phyloP scores from a whole-genome alignment of 106 monocot genomes.

The Amphibolis antarctica region DNA sequence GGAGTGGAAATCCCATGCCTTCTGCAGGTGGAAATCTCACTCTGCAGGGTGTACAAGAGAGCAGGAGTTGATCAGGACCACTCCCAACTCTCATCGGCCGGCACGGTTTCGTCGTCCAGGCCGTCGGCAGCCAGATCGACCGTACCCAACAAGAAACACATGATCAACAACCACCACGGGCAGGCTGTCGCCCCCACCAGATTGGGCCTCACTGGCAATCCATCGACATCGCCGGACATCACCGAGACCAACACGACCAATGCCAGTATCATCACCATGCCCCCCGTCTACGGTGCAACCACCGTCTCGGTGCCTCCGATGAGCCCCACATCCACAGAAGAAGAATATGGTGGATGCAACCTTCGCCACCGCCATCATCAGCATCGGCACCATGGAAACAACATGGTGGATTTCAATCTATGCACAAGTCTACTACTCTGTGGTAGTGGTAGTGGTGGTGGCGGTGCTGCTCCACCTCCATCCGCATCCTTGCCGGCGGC shows the following conservation, averaged over 20 bases:
- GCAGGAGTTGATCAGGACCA: slow-evolving; percentile 11
- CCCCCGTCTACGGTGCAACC: neutral
- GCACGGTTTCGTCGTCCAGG: neutral
- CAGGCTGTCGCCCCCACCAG: neutral
- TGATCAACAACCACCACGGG: neutral
- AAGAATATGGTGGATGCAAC: neutral
- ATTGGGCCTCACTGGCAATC: neutral
- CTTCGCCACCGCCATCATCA: neutral
- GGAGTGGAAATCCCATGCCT: neutral
- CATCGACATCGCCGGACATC: neutral
- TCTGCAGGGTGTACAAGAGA: slow-evolving; percentile 26
- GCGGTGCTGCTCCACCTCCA: neutral
- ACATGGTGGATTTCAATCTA: neutral
- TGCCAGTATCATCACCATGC: no score
- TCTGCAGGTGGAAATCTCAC: slow-evolving; percentile 26
- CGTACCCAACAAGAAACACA: slow-evolving; percentile 4
- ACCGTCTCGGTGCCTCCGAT: neutral
- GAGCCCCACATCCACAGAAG: neutral
- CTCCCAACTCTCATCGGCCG: slow-evolving; percentile 9
- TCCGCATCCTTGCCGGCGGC: slow-evolving; percentile 11
- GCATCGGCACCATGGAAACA: neutral
- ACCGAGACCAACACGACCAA: neutral
- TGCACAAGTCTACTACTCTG: neutral
- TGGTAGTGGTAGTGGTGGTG: no score
- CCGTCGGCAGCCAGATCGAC: neutral